A percentile compares a stretch with the other conserved stretches of the same genome.
Evolutionary conservation across 1,139 yeast species (phyloP).

Genomic region (Candida pseudocylindracea): DNA sequence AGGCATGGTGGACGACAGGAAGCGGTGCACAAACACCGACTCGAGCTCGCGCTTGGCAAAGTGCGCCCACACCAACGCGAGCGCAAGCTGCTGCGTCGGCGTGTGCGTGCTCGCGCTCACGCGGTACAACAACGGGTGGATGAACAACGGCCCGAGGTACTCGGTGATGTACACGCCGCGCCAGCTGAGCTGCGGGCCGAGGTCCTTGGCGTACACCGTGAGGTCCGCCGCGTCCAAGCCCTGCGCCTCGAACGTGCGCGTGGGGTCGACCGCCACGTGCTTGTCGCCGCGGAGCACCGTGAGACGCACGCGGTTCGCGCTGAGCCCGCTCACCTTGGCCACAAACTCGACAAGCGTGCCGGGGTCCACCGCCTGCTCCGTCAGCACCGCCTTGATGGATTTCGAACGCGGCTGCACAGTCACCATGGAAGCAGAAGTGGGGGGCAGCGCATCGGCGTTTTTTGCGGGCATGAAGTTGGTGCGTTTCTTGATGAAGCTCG

Average conservation of each 20-base stretch:
- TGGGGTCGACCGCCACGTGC: slow-evolving; percentile 12
- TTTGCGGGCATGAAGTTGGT: slow-evolving; percentile 25
- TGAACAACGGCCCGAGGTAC: slow-evolving; percentile 69
- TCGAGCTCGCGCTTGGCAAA: slow-evolving; percentile 77
- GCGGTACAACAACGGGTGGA: slow-evolving; percentile 48
- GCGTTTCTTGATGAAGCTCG: slow-evolving; percentile 66
- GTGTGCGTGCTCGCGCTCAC: slow-evolving; percentile 12
- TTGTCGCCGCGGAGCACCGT: slow-evolving; percentile 11
- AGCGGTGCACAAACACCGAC: slow-evolving; percentile 62
- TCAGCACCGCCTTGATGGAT: slow-evolving; percentile 16
- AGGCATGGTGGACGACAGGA: slow-evolving; percentile 88
- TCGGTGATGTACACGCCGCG: slow-evolving; percentile 70
- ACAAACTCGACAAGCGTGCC: slow-evolving; percentile 8
- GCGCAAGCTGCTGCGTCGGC: slow-evolving; percentile 29
- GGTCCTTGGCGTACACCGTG: slow-evolving; percentile 43
- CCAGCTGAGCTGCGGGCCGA: slow-evolving; percentile 92
- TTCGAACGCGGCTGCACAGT: slow-evolving; percentile 29
- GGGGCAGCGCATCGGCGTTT: no score
- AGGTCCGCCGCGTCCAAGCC: slow-evolving; percentile 8
- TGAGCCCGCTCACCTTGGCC: slow-evolving; percentile 5
- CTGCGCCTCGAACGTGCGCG: slow-evolving; percentile 11
- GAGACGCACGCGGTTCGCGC: slow-evolving; percentile 15
- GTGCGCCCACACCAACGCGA: slow-evolving; percentile 40
- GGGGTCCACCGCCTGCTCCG: slow-evolving; percentile 5
- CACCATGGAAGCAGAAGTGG: slow-evolving; percentile 5